Percentiles rank a stretch among this genome's conserved stretches.
Evolutionary conservation across 202 grass and related monocot species (phyloP).

Genomic region (Eragrostis tef): DNA sequence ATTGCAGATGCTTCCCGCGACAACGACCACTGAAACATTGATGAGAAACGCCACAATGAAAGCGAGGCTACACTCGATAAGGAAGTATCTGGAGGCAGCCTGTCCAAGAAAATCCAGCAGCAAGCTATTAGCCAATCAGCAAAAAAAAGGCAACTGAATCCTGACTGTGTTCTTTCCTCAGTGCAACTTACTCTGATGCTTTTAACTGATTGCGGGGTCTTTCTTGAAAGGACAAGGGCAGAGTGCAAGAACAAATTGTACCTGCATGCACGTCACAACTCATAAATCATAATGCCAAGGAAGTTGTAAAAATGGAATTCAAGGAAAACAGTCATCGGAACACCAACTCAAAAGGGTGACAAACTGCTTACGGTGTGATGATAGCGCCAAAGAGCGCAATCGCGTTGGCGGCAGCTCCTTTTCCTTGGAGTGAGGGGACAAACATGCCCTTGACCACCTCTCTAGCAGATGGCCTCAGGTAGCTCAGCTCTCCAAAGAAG

Average conservation of each 20-base stretch:
- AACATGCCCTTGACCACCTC: constrained; percentile 75
- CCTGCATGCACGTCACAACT: constrained; percentile 34
- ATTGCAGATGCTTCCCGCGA: constrained; percentile 62
- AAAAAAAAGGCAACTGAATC: not conserved
- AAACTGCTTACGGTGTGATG: constrained; percentile 75
- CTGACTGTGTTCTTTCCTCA: not conserved
- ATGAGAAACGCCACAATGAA: constrained; percentile 79
- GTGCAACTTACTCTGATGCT: constrained; percentile 62
- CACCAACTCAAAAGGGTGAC: not conserved
- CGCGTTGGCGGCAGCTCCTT: constrained; percentile 56
- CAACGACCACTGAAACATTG: constrained; percentile 69
- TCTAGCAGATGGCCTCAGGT: constrained; percentile 60
- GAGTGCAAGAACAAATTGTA: constrained; percentile 90
- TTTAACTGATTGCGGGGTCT: constrained; percentile 65
- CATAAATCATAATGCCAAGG: not conserved
- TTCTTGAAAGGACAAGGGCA: constrained; percentile 75
- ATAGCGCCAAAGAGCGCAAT: constrained; percentile 78
- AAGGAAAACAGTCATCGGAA: not conserved
- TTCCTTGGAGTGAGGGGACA: constrained; percentile 59
- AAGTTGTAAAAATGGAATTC: not conserved
- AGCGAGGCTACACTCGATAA: constrained; percentile 67
- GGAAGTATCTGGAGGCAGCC: constrained; percentile 79
- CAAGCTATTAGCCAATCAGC: constrained; percentile 12
- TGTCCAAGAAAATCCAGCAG: constrained; percentile 36
- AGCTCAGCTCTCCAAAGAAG: constrained; percentile 79